Conservation (phyloP, 139 green algal species). For the Micromonas pusilla region DNA sequence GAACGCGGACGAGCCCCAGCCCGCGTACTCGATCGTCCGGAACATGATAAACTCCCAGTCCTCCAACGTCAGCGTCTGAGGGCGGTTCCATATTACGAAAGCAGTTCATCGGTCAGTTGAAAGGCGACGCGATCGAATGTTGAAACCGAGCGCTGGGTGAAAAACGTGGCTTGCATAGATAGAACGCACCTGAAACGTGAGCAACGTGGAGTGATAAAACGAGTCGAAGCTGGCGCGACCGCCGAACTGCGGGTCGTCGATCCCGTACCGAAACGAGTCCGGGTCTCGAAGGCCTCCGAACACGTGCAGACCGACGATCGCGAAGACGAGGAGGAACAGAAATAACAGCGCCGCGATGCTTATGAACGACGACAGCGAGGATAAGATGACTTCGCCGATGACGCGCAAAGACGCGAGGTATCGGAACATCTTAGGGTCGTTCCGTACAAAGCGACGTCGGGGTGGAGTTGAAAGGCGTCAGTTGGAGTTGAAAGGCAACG, state of each 20-base stretch:
- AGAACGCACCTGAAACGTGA: conserved; percentile 63
- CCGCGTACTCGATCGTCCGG: background rate
- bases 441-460: no score
- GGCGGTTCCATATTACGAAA: no score
- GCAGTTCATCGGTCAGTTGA: no score
- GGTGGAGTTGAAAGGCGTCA: no score
- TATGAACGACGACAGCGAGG: conserved; percentile 53
- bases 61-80: conserved; percentile 2
- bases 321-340: conserved; percentile 73
- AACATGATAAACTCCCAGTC: conserved; percentile 12
- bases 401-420: conserved; percentile 57
- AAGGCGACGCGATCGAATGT: no score
- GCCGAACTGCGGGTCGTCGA: background rate
- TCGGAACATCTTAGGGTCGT: conserved; percentile 56
- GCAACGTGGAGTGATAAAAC: conserved; percentile 52
- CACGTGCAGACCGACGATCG: conserved; percentile 73
- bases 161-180: no score
- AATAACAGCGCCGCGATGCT: conserved; percentile 60
- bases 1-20: conserved; percentile 41
- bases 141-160: no score
- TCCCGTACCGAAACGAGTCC: background rate
- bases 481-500: no score
- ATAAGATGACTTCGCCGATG: conserved; percentile 62
- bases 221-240: background rate
- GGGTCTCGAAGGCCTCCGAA: conserved; percentile 44